Base-by-base conservation (phyloP, 176 grass and related monocot genomes). In the Avena sativa region DNA sequence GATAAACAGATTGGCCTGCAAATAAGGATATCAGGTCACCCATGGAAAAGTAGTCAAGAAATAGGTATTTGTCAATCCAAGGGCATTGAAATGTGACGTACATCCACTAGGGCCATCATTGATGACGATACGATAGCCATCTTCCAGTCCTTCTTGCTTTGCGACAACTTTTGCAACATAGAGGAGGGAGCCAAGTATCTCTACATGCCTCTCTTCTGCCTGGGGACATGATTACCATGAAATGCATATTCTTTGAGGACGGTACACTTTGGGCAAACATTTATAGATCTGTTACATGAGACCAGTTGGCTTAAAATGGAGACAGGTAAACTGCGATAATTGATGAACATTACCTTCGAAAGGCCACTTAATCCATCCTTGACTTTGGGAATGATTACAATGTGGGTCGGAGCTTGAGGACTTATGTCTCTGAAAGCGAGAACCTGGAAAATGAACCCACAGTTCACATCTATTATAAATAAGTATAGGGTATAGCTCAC, bases 1-100 rank as follows among this genome's bases (percentile, higher is more conserved):
- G 95, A 87, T 93, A 95, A 50, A 98, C 95, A 63, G 95, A 95
- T 92, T 98, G 95, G 56, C 95, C 95, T 98, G 87, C 63, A 89
- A 86, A 58, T 5, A 55, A 66, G 81, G 8, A 70, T 32, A 74
- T 69, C 32, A 63, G 23, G 9, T 32, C 13, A 23, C 25, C 13
- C 34, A 9, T 53, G 4, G 30, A 57, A 0, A 81, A 56, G 43
- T 40, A 19, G 5, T 60, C 2, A 66, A 46, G n/a, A 48, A 21
- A 43, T 10, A 43, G 12, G 6, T 43, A 43, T 43, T 43, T 43
- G 40, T 43, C 25, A 57, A 83, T 60, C 3, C 4, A 72, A 68
- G 12, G 36, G 66, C 1, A 75, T 49, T 61, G 47, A 86, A 79
- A 70, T 76, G 26, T 40, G n/a, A 80, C 93, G 9, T 85, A 93